phyloP scores from a whole-genome alignment of 345 rosid genomes.

The Acer negundo region DNA sequence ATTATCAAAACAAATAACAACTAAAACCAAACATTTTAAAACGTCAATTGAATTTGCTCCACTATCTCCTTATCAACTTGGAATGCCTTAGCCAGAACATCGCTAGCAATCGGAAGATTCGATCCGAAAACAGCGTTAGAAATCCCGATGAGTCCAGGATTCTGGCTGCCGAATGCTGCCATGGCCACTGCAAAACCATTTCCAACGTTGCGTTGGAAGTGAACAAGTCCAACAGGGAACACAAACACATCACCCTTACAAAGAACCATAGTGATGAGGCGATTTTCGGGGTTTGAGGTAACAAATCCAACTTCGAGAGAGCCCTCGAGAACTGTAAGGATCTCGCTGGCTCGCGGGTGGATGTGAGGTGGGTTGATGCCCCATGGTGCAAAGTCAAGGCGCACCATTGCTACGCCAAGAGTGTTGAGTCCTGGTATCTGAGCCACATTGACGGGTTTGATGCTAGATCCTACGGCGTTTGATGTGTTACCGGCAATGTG shows the following conservation, averaged over 20 bases:
- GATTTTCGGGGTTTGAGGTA: conserved; percentile 8
- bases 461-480: conserved; percentile 9
- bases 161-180: conserved; percentile 20
- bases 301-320: conserved; percentile 13
- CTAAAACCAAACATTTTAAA: neutral
- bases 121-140: conserved; percentile 23
- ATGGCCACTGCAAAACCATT: neutral
- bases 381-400: conserved; percentile 8
- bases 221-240: conserved; percentile 14
- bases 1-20: too few species aligned
- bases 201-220: conserved; percentile 19
- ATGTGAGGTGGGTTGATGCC: conserved; percentile 22
- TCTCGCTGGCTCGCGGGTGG: conserved; percentile 19
- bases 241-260: conserved; percentile 11
- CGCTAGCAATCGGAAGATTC: conserved; percentile 1
- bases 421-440: conserved; percentile 13
- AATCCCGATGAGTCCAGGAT: conserved; percentile 12
- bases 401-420: conserved; percentile 5
- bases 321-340: conserved; percentile 14
- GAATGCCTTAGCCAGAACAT: conserved; percentile 22
- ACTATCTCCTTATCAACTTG: conserved; percentile 6
- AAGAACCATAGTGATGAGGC: conserved; percentile 1
- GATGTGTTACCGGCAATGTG: conserved; percentile 20
- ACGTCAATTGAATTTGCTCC: conserved; percentile 8
- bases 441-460: conserved; percentile 15